Evolutionary conservation across 2,329 filamentous ascomycete species (phyloP), one percentile per base, ranked within the genome.

Genomic region (Didymella lethalis): DNA sequence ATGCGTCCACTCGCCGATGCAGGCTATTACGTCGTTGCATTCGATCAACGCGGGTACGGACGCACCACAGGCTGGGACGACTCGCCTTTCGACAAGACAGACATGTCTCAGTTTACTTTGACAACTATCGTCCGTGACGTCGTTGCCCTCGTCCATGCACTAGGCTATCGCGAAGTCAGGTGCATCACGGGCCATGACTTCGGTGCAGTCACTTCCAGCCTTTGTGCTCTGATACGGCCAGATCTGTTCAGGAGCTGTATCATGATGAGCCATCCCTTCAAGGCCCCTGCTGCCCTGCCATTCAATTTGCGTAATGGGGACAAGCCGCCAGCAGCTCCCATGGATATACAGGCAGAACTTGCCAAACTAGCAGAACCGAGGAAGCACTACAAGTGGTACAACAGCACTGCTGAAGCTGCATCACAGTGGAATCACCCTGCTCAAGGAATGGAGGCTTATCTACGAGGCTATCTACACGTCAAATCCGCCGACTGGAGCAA

Each of bases 341-440:
- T 68, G 23, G 81, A 87, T 56, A 82, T 90, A n/a, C 84, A 87
- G 57, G 75, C 78, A 20, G 83, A 83, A 3, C 81, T 90, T 2
- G 83, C 83, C 0, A 77, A 78, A 40, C 79, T 88, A 1, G 72
- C 80, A 1, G 80, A 83, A n/a, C 86, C 87, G 0, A 71, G 85
- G 8, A 90, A 90, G 70, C 88, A 90, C 71, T 91, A 90, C 79
- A 88, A 89, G 73, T 88, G 83, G 83, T 90, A 87, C 73, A 88
- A 87, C 65, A 84, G 84, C 2, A 82, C 81, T 2, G 48, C 79
- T 0, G 59, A 69, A 1, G 85, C 85, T 0, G 80, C 79, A 0
- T 32, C 59, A 2, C 79, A 85, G 31, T 85, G 84, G 83, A 70
- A 76, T 23, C 67, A 78, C 28, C 80, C 83, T 0, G 66, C 76